Evolutionary conservation across 192 early-diverging fungal species (phyloP), one percentile per base, ranked within the genome.

Genomic region (Chytriomyces sp.): DNA sequence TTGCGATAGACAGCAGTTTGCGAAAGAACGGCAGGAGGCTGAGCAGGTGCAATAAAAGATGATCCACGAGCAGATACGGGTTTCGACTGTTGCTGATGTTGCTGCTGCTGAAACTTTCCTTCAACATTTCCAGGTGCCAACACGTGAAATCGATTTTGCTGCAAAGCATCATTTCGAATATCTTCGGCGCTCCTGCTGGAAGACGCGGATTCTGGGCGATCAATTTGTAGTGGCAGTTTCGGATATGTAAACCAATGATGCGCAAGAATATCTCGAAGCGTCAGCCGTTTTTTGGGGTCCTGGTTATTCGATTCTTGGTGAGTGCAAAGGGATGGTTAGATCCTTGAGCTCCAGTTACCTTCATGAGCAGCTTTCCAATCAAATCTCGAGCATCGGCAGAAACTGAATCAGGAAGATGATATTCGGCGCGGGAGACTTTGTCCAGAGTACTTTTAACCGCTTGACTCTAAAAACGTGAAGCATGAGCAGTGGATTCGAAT

Each of bases 391-490:
- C 86, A 7, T 89, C 86, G 6, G 69, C 7, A 3, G 91, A 91
- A 8, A 91, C 28, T 18, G 73, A 65, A 13, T 79, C 70, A 0
- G 93, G 93, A 44, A 94, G 83, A 18, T 35, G 77, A 69, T 80
- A 93, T 73, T 77, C 86, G 4, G 63, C 89, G 45, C 81, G 81
- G 57, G 76, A 80, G 1, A 91, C 87, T 64, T 82, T 84, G 64
- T 91, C 88, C 45, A 91, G 79, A 0, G 88, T 91, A 61, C 76
- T 90, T 73, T 84, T 82, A 5, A 84, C 83, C 5, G 80, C 82
- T 46, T 78, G 44, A 64, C 81, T 86, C 85, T 88, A 62, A 45
- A 48, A 23, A 7, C 3, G 11, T 16, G 45, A 16, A 18, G 23
- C 46, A 80, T 24, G 7, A 53, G 23, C 59, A 23, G 16, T 77